These are phyloP conservation scores for Phoma sp. DNA, from an alignment of 2,329 filamentous ascomycete genomes.

Conservation along the genomic window DNA sequence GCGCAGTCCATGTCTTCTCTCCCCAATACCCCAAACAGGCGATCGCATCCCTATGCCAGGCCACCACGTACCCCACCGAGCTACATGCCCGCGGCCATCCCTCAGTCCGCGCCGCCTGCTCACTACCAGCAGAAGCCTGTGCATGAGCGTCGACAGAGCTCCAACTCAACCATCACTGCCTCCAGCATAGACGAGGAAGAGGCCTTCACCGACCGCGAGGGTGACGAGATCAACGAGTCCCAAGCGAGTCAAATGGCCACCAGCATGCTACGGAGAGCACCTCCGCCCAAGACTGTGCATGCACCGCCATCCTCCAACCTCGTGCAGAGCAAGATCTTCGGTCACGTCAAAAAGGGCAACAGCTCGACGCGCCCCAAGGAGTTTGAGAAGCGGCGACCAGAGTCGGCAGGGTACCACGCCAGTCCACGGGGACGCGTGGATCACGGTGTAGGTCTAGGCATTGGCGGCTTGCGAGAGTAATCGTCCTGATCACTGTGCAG, in stretches of 20 bases:
- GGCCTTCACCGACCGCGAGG: constrained; percentile 66
- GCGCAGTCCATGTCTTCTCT: constrained; percentile 86
- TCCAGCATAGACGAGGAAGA: constrained; percentile 52
- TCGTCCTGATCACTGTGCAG: constrained; percentile 25
- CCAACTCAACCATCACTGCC: constrained; percentile 64
- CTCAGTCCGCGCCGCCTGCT: constrained; percentile 52
- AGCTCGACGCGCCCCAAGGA: constrained; percentile 46
- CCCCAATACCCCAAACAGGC: constrained; percentile 74
- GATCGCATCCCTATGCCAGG: constrained; percentile 63
- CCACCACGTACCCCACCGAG: constrained; percentile 59
- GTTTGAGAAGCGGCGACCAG: constrained; percentile 42
- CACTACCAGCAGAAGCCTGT: constrained; percentile 42
- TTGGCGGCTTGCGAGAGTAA: constrained; percentile 53
- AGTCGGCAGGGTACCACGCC: constrained; percentile 32
- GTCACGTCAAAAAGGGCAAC: constrained; percentile 64
- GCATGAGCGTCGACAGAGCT: constrained; percentile 67
- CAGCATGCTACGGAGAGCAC: constrained; percentile 71
- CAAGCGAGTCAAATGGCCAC: constrained; percentile 81
- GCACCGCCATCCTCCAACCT: constrained; percentile 34
- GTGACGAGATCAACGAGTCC: constrained; percentile 74
- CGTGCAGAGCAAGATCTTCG: constrained; percentile 70
- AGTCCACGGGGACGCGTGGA: constrained; percentile 56
- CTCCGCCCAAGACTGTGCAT: constrained; percentile 48
- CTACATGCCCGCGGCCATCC: constrained; percentile 41
- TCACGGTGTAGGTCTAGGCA: constrained; percentile 63